Conservation (phyloP, 768 basidiomycete species). For the Jaapia argillacea region DNA sequence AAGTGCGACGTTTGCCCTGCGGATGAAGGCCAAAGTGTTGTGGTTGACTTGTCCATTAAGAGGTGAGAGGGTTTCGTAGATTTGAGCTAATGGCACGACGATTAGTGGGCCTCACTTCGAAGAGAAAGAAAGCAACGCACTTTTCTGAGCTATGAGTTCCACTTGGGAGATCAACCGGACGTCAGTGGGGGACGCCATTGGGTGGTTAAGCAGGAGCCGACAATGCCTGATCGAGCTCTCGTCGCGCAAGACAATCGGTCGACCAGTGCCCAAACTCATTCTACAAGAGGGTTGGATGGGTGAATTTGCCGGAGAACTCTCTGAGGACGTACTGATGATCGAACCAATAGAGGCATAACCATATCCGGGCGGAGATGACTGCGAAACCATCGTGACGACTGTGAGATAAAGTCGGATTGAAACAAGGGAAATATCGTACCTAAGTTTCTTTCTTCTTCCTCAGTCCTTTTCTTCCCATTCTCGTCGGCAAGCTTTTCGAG, state of each 20-base stretch:
- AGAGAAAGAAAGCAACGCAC: constrained; percentile 29
- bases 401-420: constrained; percentile 2
- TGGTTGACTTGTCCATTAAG: constrained; percentile 81
- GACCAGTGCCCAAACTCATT: constrained; percentile 87
- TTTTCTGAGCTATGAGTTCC: constrained; percentile 86
- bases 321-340: constrained; percentile 69
- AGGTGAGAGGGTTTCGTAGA: constrained; percentile 82
- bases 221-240: constrained; percentile 83
- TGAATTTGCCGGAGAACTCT: background rate
- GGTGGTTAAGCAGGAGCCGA: constrained; percentile 70
- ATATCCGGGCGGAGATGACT: constrained; percentile 90
- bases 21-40: constrained; percentile 78
- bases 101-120: background rate
- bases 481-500: constrained; percentile 84
- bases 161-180: constrained; percentile 81
- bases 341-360: constrained; percentile 94
- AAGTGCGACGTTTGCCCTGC: constrained; percentile 76
- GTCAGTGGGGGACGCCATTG: constrained; percentile 85
- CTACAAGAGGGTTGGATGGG: constrained; percentile 24
- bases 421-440: constrained; percentile 31
- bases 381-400: constrained; percentile 4
- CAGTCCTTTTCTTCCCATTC: constrained; percentile 48
- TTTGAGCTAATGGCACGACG: constrained; percentile 53
- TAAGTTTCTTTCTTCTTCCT: constrained; percentile 83
- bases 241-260: constrained; percentile 83